These are phyloP conservation scores for Annulohypoxylon bovei DNA, from an alignment of 495 filamentous ascomycete genomes.

Conservation along the genomic window DNA sequence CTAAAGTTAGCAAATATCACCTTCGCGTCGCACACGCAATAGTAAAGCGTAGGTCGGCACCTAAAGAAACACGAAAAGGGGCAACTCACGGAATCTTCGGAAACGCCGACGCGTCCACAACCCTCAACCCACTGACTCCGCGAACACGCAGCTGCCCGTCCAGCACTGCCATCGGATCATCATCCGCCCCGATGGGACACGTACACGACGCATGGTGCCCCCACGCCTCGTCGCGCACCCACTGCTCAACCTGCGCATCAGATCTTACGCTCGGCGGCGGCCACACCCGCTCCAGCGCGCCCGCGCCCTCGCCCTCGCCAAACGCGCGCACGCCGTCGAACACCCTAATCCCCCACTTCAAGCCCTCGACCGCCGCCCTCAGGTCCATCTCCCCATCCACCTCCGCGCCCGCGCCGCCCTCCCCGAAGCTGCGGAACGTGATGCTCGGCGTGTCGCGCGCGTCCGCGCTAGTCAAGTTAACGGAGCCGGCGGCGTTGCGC, in stretches of 20 bases:
- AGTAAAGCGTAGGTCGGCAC: no score
- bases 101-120: conserved; percentile 69
- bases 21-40: no score
- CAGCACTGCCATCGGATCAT: conserved; percentile 66
- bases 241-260: conserved; percentile 56
- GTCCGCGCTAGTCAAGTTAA: conserved; percentile 60
- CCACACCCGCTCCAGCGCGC: conserved; percentile 58
- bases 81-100: conserved; percentile 56
- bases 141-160: conserved; percentile 68
- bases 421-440: conserved; percentile 66
- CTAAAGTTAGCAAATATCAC: neutral
- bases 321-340: conserved; percentile 59
- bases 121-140: conserved; percentile 64
- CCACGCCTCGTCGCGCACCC: conserved; percentile 63
- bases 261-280: conserved; percentile 56
- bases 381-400: conserved; percentile 49
- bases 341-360: conserved; percentile 51
- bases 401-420: conserved; percentile 21
- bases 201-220: conserved; percentile 70
- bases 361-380: conserved; percentile 55
- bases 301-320: conserved; percentile 52
- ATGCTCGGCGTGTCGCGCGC: conserved; percentile 65
- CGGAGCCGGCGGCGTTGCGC: conserved; percentile 62
- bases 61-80: neutral
- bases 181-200: conserved; percentile 64